phyloP scores from a whole-genome alignment of 768 basidiomycete species.

The Mycena crocata region DNA sequence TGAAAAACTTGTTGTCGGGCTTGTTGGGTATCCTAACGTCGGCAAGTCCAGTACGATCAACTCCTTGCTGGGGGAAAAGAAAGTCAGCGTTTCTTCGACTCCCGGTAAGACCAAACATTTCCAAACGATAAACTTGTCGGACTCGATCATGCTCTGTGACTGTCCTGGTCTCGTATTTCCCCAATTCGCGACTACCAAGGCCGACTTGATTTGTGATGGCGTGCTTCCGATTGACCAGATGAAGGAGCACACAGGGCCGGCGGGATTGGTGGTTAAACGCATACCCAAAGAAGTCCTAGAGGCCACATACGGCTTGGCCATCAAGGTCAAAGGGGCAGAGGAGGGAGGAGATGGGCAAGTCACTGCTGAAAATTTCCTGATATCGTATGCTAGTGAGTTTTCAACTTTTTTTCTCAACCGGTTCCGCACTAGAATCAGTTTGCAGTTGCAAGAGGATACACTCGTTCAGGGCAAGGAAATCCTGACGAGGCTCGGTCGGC shows the following conservation, averaged over 20 bases:
- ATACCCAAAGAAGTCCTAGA: constrained; percentile 89
- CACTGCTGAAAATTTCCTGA: constrained; percentile 83
- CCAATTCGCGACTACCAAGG: constrained; percentile 97
- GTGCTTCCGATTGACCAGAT: constrained; percentile 98
- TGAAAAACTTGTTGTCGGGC: constrained; percentile 80
- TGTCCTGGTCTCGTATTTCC: constrained; percentile 99
- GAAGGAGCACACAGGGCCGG: constrained; percentile 91
- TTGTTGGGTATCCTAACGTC: constrained; percentile 98
- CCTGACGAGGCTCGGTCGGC: constrained; percentile 97
- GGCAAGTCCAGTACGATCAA: constrained; percentile 99
- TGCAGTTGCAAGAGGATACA: constrained; percentile 92
- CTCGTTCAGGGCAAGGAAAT: constrained; percentile 94
- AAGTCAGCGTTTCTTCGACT: constrained; percentile 97
- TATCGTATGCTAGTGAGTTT: constrained; percentile 95
- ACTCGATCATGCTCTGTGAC: constrained; percentile 89
- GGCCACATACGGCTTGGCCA: constrained; percentile 86
- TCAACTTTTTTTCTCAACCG: neutral
- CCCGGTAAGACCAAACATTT: constrained; percentile 99
- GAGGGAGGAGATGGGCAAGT: constrained; percentile 87
- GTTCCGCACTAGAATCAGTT: constrained; percentile 24
- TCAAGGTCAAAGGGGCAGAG: constrained; percentile 71
- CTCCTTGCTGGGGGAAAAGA: constrained; percentile 94
- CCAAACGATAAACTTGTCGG: constrained; percentile 96
- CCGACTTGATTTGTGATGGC: constrained; percentile 95
- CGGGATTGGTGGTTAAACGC: constrained; percentile 78